Conservation (phyloP, 108 stramenopile genomes). For the Aurantiochytrium sp. region DNA sequence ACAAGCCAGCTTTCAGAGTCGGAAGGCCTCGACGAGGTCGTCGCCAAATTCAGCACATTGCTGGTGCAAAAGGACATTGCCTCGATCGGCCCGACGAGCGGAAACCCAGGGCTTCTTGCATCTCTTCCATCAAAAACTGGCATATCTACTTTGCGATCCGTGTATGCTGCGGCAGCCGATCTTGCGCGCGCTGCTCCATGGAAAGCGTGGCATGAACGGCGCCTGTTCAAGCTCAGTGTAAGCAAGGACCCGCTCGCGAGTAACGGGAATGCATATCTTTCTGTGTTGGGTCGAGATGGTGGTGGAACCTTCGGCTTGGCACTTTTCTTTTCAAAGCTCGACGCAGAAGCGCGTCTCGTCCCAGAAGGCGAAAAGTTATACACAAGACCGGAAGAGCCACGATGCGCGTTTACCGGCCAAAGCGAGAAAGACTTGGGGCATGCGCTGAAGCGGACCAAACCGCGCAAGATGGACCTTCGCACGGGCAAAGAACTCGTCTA, state of each 20-base stretch:
- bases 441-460: neutral
- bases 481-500: neutral
- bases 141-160: neutral
- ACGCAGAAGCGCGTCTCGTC: neutral
- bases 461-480: slow-evolving; percentile 11
- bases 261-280: neutral
- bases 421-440: neutral
- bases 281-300: neutral
- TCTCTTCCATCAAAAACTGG: neutral
- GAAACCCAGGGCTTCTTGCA: neutral
- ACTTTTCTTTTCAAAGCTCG: neutral
- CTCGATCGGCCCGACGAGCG: neutral
- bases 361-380: neutral
- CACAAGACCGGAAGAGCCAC: neutral
- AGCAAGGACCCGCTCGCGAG: neutral
- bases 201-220: neutral
- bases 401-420: neutral
- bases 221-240: neutral
- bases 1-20: neutral
- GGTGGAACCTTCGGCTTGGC: neutral
- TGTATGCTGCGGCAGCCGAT: neutral
- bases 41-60: neutral
- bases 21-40: slow-evolving; percentile 2
- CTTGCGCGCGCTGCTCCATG: neutral
- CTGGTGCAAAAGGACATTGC: neutral